phyloP scores from a whole-genome alignment of 176 grass and related monocot species.

The Oryza coarctata region DNA sequence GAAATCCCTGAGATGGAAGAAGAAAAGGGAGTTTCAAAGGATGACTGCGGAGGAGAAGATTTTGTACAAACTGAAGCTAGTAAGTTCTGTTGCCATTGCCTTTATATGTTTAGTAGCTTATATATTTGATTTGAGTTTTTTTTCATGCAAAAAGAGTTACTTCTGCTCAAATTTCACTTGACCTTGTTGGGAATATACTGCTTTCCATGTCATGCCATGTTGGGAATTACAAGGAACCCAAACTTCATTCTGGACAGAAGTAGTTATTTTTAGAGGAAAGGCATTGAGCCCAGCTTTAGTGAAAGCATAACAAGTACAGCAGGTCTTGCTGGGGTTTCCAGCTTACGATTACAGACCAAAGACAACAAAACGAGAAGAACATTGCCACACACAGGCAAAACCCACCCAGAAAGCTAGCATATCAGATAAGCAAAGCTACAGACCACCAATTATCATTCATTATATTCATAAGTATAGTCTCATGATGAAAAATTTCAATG shows the following conservation, averaged over 20 bases:
- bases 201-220: slow-evolving; percentile 17
- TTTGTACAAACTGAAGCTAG: slow-evolving; percentile 82
- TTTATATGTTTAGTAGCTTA: background rate
- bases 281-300: too few relatives aligned
- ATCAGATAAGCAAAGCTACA: too few relatives aligned
- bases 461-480: background rate
- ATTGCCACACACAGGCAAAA: too few relatives aligned
- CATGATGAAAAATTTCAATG: background rate
- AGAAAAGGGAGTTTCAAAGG: slow-evolving; percentile 85
- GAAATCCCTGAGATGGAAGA: slow-evolving; percentile 92
- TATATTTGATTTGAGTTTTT: background rate
- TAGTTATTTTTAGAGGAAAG: too few relatives aligned
- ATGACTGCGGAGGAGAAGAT: slow-evolving; percentile 97
- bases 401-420: too few relatives aligned
- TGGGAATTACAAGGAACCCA: background rate
- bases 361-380: too few relatives aligned
- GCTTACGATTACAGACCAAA: too few relatives aligned
- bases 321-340: too few relatives aligned
- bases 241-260: background rate
- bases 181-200: background rate
- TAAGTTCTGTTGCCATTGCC: slow-evolving; percentile 28
- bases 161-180: background rate
- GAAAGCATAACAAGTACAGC: too few relatives aligned
- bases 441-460: background rate
- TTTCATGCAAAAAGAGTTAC: background rate